Evolutionary conservation across 768 basidiomycete genomes (phyloP), one percentile per base, ranked within the genome.

Genomic region (Termitomyces bulborhizus): DNA sequence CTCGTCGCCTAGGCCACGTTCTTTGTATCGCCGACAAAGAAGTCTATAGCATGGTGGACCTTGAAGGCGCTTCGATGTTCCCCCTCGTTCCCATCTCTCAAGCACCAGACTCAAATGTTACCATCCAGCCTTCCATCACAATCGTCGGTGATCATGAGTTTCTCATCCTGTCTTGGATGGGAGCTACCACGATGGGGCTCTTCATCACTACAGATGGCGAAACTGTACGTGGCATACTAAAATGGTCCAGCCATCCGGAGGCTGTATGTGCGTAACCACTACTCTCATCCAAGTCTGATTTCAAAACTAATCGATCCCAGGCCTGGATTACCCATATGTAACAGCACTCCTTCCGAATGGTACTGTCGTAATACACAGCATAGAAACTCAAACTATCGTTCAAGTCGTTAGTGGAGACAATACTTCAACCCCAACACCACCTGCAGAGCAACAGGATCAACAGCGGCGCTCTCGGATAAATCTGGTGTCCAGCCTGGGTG

Each of bases 181-280:
- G 91, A 13, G 71, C 76, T 3, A 83, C 80, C 51, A 90, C 90
- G 0, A 73, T 98, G 40, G 95, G 95, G 0, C 72, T 98, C 9
- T 98, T 98, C 62, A 77, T 98, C 60, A 91, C 81, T 13, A 81
- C 84, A 0, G 80, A 83, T 2, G 94, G 93, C 0, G 93, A 96
- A 68, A 93, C 95, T 4, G 86, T 93, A 7, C 79, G 94, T 45
- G 93, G 93, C 2, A 95, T 94, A 1, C 71, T 97, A 43, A 82
- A 92, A 65, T 97, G 93, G 91, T 78, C 83, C 3, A 80, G 74
- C 48, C 85, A 95, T 73, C 91, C 93, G 0, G 71, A 83, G 24
- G 79, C 84, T 18, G 72, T 93, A 37, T 85, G 92, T 94, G 63
- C 65, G 88, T 81, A 36, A 3, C 50, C 26, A 40, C 9, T 45